Base-by-base conservation (phyloP, 352 stramenopile genomes). In the Phytophthora idaei region DNA sequence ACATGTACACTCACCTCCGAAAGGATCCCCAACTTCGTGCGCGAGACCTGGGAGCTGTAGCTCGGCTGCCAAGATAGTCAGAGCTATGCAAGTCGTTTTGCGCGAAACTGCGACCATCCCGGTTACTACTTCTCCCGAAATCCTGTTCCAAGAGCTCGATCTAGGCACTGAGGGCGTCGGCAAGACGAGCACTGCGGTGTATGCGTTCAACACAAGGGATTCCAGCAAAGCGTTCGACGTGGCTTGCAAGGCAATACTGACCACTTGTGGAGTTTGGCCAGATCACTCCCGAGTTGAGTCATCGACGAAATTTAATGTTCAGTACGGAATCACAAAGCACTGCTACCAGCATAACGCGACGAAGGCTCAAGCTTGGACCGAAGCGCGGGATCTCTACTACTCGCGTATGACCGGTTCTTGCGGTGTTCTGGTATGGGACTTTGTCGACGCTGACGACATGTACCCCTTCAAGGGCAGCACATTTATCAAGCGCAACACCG, bases 381-480 rank as follows among this genome's bases (percentile, higher is more conserved):
- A 84, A 55, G 49, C 61, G 2, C 56, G 66, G 8, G 64, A 66
- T 28, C 45, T 74, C 4, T 74, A 67, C n/a, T 77, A 72, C 48
- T 80, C 76, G 27, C 60, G 62, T 3, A 67, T 80, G 45, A 41
- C 56, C 9, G 62, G 60, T 7, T 70, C 69, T 6, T 70, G 67
- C 31, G 73, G 63, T 31, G 67, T 83, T 21, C 45, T 83, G 34
- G 62, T 80, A 3, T 84, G 76, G 73, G 73, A 81, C 42, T 84
- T 66, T 48, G 76, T 81, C 12, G 76, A 84, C 47, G 61, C 53
- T 4, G 73, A 84, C 46, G 73, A 83, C 25, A 53, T 80, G 39
- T 64, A 78, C 27, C 71, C 75, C 15, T 39, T 74, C 11, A 62
- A 56, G 31, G 32, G 55, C 12, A 42, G 39, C 34, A 77, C 71